Base-by-base conservation (phyloP, 257 asterid species). In the Solanum sparsipilum region DNA sequence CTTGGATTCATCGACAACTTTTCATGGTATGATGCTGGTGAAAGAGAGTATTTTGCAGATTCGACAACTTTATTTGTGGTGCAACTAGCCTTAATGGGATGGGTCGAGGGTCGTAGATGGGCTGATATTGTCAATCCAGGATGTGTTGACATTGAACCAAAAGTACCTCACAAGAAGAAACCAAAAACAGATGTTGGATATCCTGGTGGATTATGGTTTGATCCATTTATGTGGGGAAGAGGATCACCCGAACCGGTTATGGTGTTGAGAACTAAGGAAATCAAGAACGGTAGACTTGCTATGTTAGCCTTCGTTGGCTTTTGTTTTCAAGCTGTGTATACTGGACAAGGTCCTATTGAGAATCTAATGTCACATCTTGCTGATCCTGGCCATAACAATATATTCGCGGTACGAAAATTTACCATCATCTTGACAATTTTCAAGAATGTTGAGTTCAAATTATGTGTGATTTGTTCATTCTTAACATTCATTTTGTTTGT, bases 71-170 rank as follows among this genome's bases (percentile, higher is more conserved):
- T 96, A 58, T 91, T 96, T 7, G 93, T 91, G 31, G 91, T 90
- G 35, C 98, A 94, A 85, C 71, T 96, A 48, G 94, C 71, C 74
- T 90, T 96, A 35, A 96, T 95, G 98, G 98, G 98, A 1, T 96
- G 98, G 98, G 98, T 63, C 1, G 98, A 96, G 93, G 98, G 98
- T 4, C 88, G 98, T 84, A 91, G 98, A 91, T 96, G 98, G 98
- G 98, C 98, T 1, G 98, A 96, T 85, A 90, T 96, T 38, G 29
- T 96, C 21, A 96, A 94, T 12, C 98, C 98, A 1, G 98, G 98
- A 1, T 91, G 94, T 65, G 98, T 95, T 2, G 98, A 94, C 90
- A 94, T 95, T 16, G 98, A 94, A 81, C 98, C 93, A 9, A 90
- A 88, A 0, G 6, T 94, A 0, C 98, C 98, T 2, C 76, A 96